Base-by-base conservation (phyloP, 2,329 filamentous ascomycete species). In the Plenodomus lindquistii region DNA sequence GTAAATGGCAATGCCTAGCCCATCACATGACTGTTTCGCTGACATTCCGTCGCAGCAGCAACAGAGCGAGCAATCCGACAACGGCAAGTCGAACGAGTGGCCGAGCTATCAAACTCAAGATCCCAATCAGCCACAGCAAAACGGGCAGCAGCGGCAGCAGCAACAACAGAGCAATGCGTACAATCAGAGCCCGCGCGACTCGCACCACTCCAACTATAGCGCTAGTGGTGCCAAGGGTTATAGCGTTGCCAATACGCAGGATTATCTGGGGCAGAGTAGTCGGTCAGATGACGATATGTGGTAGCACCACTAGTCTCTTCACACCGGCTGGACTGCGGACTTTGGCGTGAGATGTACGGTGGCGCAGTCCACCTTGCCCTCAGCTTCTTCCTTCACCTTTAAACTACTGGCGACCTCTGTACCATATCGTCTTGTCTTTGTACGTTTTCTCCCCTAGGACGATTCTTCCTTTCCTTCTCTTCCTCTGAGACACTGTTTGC, bases 271-370 rank as follows among this genome's bases (percentile, higher is more conserved):
- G 1, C 62, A 69, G 37, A 58, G 59, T 19, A 66, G 59, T 22
- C 61, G 66, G 44, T 66, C 48, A 20, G 61, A 71, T 27, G 68
- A 72, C 40, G 70, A 73, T 13, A 73, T 73, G 71, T 73, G 71
- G 71, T 73, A 60, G 49, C 20, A 62, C 65, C 48, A 31, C 27
- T 31, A 15, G 15, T 31, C 6, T 15, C 27, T 11, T 11, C 27
- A 31, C 4, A 13, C 27, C 15, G 9, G 27, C 22, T 6, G 27
- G 27, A 4, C 27, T 8, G 27, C 27, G 4, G 27, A 5, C 15
- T 15, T 31, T 31, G 11, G 11, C 4, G 4, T 31, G 11, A 13
- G 11, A 8, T 31, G 27, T 31, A 31, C 11, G 11, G 27, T 13
- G 11, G 15, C 15, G 27, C 27, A 31, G 11, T 15, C 27, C 11